Conservation (phyloP, 345 rosid genomes). For the Lumnitzera racemosa region DNA sequence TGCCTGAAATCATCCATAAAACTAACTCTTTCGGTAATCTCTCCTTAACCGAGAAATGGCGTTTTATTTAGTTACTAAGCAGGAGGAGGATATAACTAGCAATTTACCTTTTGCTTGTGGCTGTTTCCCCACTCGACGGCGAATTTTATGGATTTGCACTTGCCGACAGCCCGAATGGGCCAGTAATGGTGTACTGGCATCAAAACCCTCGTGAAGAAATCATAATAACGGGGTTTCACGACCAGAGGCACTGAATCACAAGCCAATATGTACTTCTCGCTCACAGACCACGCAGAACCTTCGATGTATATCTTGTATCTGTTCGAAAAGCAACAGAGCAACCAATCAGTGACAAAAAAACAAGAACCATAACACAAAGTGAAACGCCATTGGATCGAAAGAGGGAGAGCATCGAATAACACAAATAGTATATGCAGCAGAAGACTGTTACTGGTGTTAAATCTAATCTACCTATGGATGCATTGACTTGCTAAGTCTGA, state of each 20-base stretch:
- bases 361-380: too few relatives aligned
- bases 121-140: conserved; percentile 80
- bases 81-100: too few relatives aligned
- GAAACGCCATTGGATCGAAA: neutral
- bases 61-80: too few relatives aligned
- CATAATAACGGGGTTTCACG: conserved; percentile 56
- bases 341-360: neutral
- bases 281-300: conserved; percentile 84
- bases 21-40: too few relatives aligned
- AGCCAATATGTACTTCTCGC: conserved; percentile 78
- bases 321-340: conserved; percentile 1
- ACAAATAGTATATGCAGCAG: neutral
- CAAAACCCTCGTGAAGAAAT: conserved; percentile 64
- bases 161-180: conserved; percentile 54
- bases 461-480: conserved; percentile 42
- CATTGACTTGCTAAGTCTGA: conserved; percentile 81
- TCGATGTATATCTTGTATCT: conserved; percentile 83
- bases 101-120: conserved; percentile 45
- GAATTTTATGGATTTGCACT: conserved; percentile 64
- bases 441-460: neutral
- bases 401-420: neutral
- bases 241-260: conserved; percentile 64
- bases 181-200: conserved; percentile 63
- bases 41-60: too few relatives aligned
- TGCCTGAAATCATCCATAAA: conserved; percentile 32